These are phyloP conservation scores for Paraglomus occultum DNA, from an alignment of 192 early-diverging fungal species.

Conservation along the genomic window DNA sequence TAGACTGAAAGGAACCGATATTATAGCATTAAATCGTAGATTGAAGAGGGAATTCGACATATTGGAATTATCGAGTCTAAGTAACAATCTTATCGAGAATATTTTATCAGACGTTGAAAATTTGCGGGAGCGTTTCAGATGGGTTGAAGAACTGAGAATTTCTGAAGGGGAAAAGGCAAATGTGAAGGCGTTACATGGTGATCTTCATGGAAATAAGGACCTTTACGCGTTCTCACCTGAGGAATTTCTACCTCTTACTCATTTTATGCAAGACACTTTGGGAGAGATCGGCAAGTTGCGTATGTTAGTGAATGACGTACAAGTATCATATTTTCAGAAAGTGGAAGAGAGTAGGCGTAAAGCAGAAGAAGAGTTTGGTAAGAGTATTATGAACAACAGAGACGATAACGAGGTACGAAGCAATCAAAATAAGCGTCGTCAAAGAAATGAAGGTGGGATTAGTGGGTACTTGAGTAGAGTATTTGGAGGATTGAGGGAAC, in stretches of 20 bases:
- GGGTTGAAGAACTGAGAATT: conserved; percentile 39
- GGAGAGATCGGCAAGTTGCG: conserved; percentile 49
- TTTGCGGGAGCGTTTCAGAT: conserved; percentile 46
- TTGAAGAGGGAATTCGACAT: conserved; percentile 57
- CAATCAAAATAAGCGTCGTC: background rate
- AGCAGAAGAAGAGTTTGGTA: conserved; percentile 51
- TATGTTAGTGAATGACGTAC: conserved; percentile 59
- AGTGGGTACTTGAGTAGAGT: conserved; percentile 28
- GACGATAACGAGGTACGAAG: conserved; percentile 13
- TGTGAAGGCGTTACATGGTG: background rate
- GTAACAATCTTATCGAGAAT: conserved; percentile 55
- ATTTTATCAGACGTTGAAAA: conserved; percentile 48
- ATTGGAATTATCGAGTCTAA: conserved; percentile 49
- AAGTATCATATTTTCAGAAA: conserved; percentile 55
- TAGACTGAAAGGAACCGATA: conserved; percentile 50
- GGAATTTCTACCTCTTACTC: conserved; percentile 49
- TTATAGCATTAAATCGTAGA: conserved; percentile 49
- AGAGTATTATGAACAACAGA: background rate
- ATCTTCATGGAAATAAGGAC: background rate
- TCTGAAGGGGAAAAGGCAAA: conserved; percentile 15
- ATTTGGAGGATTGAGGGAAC: conserved; percentile 24
- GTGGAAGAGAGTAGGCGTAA: conserved; percentile 50
- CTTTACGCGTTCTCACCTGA: conserved; percentile 41
- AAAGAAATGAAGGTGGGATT: conserved; percentile 22
- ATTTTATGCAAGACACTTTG: conserved; percentile 46